These are phyloP conservation scores for Rutidosis leptorrhynchoides DNA, from an alignment of 129 eudicot genomes.

Conservation along the genomic window DNA sequence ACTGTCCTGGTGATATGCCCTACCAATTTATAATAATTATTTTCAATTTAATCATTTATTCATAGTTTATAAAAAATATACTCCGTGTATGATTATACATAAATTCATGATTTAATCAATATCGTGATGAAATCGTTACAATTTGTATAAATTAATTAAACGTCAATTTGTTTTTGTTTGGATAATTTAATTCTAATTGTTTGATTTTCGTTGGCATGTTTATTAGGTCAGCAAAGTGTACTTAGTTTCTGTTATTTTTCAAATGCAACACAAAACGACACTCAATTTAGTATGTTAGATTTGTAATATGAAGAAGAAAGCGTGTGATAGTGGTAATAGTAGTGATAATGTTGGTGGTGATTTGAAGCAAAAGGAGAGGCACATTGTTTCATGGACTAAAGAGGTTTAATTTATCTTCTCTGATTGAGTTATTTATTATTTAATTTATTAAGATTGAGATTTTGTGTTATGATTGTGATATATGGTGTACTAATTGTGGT, in stretches of 20 bases:
- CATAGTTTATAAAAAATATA: background rate
- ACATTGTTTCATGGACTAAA: conserved; percentile 90
- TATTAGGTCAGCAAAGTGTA: conserved; percentile 11
- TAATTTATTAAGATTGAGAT: background rate
- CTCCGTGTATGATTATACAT: background rate
- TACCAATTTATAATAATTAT: conserved; percentile 1
- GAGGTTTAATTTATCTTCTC: conserved; percentile 45
- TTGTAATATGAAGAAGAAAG: conserved; percentile 56
- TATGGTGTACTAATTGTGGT: conserved; percentile 8
- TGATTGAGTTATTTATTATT: conserved; percentile 7
- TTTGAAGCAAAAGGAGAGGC: conserved; percentile 71
- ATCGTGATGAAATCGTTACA: background rate
- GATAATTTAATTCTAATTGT: conserved; percentile 10
- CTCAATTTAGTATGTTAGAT: conserved; percentile 54
- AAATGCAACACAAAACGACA: conserved; percentile 6
- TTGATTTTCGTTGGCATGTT: conserved; percentile 22
- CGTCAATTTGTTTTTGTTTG: conserved; percentile 7
- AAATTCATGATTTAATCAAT: too few relatives aligned
- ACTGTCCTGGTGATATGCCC: conserved; percentile 25
- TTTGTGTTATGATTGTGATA: conserved; percentile 6
- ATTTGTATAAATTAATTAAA: conserved; percentile 2
- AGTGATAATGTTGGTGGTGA: conserved; percentile 30
- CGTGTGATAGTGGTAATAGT: conserved; percentile 22
- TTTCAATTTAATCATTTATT: conserved; percentile 15
- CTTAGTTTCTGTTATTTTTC: conserved; percentile 19